Base-by-base conservation (phyloP, 495 filamentous ascomycete species). In the Xylaria flabelliformis region DNA sequence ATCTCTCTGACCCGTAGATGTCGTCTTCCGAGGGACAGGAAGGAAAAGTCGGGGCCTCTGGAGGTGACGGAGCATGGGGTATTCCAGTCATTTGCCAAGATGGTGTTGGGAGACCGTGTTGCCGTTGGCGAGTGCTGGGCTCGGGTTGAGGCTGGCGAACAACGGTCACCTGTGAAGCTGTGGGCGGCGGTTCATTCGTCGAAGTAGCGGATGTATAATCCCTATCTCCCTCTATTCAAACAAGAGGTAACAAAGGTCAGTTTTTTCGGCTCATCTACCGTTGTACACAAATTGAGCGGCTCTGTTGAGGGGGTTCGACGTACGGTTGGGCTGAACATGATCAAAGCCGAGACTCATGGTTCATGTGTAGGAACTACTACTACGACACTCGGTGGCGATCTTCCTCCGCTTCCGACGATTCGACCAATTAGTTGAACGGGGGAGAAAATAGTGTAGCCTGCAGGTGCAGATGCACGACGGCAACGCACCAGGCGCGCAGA, bases 1-100 rank as follows among this genome's bases (percentile, higher is more conserved):
- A 76, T 48, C 79, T 75, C 36, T 81, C 80, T 7, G 78, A 76
- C 4, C 78, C 80, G 73, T 82, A 79, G 17, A 79, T 63, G 67
- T 83, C 81, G 58, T 78, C 74, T 42, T 82, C 77, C 34, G 83
- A 82, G 9, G 74, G 70, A 10, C 77, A 71, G 29, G 83, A 81
- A n/a, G 74, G 67, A 6, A 77, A 62, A 21, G 82, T 78, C 12
- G 77, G 76, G 36, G 75, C 75, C 67, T 68, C 68, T 3, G 77
- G 76, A 66, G 77, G 75, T 24, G 79, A 78, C 9, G 80, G 82
- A 10, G 81, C 78, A 67, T 76, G 75, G 7, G 80, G 81, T n/a
- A 77, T 66, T 46, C 72, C 70, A 29, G 77, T 79, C 21, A 71
- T 76, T 41, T 77, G 77, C 1, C 73, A 71, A 46, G 72, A 69